phyloP scores from a whole-genome alignment of 805 yeast genomes.

The Candida nanaspora region DNA sequence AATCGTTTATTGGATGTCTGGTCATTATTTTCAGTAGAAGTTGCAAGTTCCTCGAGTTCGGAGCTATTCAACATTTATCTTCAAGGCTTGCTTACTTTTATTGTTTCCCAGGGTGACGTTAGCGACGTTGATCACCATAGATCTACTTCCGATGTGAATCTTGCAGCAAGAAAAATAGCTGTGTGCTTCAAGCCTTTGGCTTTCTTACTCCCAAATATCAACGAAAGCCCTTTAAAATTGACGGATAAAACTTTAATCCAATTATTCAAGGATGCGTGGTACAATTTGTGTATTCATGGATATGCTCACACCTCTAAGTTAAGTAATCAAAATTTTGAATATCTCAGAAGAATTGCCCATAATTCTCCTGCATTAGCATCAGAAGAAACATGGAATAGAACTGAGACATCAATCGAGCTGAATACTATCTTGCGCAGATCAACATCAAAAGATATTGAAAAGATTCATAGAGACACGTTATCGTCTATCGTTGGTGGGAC shows the following conservation, averaged over 20 bases:
- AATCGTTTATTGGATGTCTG: slow-evolving; percentile 45
- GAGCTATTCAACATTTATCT: slow-evolving; percentile 53
- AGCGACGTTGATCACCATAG: slow-evolving; percentile 69
- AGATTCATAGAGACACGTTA: slow-evolving; percentile 61
- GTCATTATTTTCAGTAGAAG: slow-evolving; percentile 29
- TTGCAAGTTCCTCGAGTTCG: slow-evolving; percentile 23
- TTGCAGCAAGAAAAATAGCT: slow-evolving; percentile 63
- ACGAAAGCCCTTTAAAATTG: slow-evolving; percentile 35
- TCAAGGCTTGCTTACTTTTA: slow-evolving; percentile 55
- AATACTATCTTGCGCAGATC: slow-evolving; percentile 88
- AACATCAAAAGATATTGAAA: slow-evolving; percentile 73
- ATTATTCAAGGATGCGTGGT: slow-evolving; percentile 86
- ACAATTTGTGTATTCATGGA: slow-evolving; percentile 88
- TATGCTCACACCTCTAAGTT: slow-evolving; percentile 55
- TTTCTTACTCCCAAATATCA: slow-evolving; percentile 53
- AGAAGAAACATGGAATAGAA: slow-evolving; percentile 69
- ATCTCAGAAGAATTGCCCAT: slow-evolving; percentile 68
- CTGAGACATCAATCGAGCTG: slow-evolving; percentile 88
- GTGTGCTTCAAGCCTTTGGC: slow-evolving; percentile 70
- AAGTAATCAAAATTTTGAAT: slow-evolving; percentile 36
- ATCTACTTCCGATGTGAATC: slow-evolving; percentile 63
- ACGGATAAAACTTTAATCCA: slow-evolving; percentile 44
- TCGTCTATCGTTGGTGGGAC: slow-evolving; percentile 42
- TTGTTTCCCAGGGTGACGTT: slow-evolving; percentile 75
- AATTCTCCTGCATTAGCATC: slow-evolving; percentile 85